Evolutionary conservation across 306 rosid genomes (phyloP), one percentile per base, ranked within the genome.

Genomic region (Cucumis sativus): DNA sequence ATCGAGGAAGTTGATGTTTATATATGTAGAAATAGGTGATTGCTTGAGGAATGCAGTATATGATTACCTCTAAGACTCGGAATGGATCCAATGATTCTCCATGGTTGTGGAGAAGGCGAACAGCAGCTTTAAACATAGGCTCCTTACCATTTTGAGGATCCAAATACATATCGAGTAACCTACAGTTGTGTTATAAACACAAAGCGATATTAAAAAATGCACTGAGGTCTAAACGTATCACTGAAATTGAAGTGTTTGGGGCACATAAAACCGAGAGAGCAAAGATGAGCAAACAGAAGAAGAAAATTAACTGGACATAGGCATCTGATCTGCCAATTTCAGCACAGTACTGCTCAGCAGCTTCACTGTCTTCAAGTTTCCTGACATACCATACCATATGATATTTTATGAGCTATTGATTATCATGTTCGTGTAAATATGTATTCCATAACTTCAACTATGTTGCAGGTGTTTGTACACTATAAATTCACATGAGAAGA

Each of bases 161-260:
- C 91, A 95, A 86, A 89, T 95, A 95, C 99, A 95, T 95, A 83
- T 95, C 99, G 41, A 95, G 99, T 81, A 95, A 88, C 90, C 99
- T 95, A 87, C 76, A 20, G 82, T 77, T 74, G 75, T 43, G 69
- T 45, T 41, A 75, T 21, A 75, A 82, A 70, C 73, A 83, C 45
- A 84, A 65, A 82, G 51, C 49, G 61, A 75, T 58, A 10, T 41
- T 51, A 25, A 14, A 51, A 18, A 74, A 37, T 15, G 47, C 37
- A 62, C 71, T 76, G 41, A 62, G 45, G 59, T 80, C 63, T 55
- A 33, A 15, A 56, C 80, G 56, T 9, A 49, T 35, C 62, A 47
- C 41, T 20, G 73, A 35, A 74, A 41, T 39, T 77, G 73, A 30
- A 25, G 56, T 9, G 25, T 17, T 39, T 37, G 69, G 25, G 59